These are phyloP conservation scores for Pseudogymnoascus sp. DNA, from an alignment of 2,329 filamentous ascomycete genomes.

Conservation along the genomic window DNA sequence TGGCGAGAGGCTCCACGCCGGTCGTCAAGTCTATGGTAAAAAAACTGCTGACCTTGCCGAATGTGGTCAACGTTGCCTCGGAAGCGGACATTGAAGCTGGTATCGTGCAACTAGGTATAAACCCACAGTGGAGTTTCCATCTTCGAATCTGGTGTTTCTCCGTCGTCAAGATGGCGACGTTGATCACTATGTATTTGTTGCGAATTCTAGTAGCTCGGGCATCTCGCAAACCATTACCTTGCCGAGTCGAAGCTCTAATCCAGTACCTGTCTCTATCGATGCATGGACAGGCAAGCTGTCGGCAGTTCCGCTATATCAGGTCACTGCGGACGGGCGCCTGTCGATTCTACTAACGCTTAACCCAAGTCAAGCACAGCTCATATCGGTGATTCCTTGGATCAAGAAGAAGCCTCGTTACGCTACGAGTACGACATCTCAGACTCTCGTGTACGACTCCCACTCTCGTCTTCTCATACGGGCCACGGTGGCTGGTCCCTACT, in stretches of 20 bases:
- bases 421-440: not conserved
- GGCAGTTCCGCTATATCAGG: slow-evolving; percentile 1
- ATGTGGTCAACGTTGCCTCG: slow-evolving; percentile 2
- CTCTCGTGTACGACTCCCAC: not conserved
- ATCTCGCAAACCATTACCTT: slow-evolving; percentile 3
- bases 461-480: not conserved
- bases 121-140: not conserved
- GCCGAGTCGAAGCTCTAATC: not conserved
- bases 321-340: not conserved
- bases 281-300: slow-evolving; percentile 10
- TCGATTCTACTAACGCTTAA: slow-evolving; percentile 8
- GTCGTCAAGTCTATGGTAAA: slow-evolving; percentile 7
- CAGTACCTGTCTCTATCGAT: slow-evolving; percentile 6
- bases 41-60: not conserved
- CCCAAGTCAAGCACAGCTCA: not conserved
- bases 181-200: slow-evolving; percentile 10
- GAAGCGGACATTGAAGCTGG: not conserved
- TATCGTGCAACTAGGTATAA: not conserved
- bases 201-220: slow-evolving; percentile 9
- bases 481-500: not conserved
- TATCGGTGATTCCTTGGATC: not conserved
- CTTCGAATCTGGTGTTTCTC: slow-evolving; percentile 9
- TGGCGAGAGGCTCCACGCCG: not conserved
- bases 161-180: slow-evolving; percentile 12
- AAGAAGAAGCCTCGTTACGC: not conserved